Conservation (phyloP, 2,329 filamentous ascomycete species). For the Didymella glomerata region DNA sequence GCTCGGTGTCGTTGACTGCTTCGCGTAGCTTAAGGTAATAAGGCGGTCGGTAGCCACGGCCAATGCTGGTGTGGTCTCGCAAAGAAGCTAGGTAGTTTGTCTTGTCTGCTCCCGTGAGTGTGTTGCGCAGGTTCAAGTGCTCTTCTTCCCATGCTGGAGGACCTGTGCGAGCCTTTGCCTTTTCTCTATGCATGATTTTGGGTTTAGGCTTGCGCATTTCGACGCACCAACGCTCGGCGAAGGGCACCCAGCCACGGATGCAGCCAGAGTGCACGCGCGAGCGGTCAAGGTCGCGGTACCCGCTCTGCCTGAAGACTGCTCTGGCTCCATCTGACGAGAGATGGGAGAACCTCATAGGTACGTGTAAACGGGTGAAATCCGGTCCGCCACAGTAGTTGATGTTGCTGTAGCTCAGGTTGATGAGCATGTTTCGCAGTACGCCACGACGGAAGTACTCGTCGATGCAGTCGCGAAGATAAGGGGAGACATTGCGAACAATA, state of each 20-base stretch:
- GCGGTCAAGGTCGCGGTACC: constrained; percentile 5
- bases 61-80: constrained; percentile 26
- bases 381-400: constrained; percentile 25
- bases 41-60: constrained; percentile 31
- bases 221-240: constrained; percentile 28
- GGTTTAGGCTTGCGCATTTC: constrained; percentile 22
- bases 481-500: constrained; percentile 29
- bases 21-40: constrained; percentile 27
- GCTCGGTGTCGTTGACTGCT: constrained; percentile 28
- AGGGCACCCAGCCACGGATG: constrained; percentile 32
- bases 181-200: constrained; percentile 12
- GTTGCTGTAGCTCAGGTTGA: constrained; percentile 31
- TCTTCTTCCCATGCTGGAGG: constrained; percentile 26
- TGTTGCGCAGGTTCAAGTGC: constrained; percentile 19
- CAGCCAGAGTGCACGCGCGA: constrained; percentile 14
- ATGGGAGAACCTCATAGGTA: constrained; percentile 31
- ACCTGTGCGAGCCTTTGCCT: constrained; percentile 9
- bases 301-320: constrained; percentile 23
- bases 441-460: constrained; percentile 30
- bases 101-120: constrained; percentile 14
- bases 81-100: constrained; percentile 18
- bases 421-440: constrained; percentile 22
- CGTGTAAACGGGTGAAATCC: constrained; percentile 21
- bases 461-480: constrained; percentile 24
- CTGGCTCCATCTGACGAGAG: constrained; percentile 18